Evolutionary conservation across 306 rosid species (phyloP).

Genomic region (Rosa persica): DNA sequence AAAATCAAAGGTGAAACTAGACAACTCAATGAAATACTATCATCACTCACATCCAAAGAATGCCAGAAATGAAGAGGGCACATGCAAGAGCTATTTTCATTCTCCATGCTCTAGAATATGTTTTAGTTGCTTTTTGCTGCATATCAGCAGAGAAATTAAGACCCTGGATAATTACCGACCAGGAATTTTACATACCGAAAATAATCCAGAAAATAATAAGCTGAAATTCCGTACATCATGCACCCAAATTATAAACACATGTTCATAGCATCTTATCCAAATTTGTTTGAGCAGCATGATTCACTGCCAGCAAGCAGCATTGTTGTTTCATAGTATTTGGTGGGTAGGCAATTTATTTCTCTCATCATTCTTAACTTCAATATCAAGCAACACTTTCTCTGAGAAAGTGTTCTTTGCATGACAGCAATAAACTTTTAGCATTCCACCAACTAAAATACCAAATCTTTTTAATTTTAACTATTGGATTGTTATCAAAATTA

Average conservation of each 20-base stretch:
- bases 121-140: slow-evolving; percentile 84
- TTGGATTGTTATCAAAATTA: not conserved
- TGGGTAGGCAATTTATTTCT: not conserved
- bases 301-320: not conserved
- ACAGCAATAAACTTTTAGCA: too few species aligned
- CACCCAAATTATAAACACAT: not conserved
- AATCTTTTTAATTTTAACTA: not conserved
- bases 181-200: too few species aligned
- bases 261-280: not conserved
- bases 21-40: too few species aligned
- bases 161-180: slow-evolving; percentile 58
- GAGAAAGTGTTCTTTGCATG: too few species aligned
- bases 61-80: too few species aligned
- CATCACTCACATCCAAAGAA: too few species aligned
- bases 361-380: not conserved
- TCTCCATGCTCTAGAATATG: slow-evolving; percentile 98
- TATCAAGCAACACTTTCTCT: not conserved
- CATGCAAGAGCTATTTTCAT: slow-evolving; percentile 99
- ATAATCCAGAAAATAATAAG: slow-evolving; percentile 10
- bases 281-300: not conserved
- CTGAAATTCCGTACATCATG: slow-evolving; percentile 4
- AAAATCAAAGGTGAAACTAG: too few species aligned
- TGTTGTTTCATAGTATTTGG: not conserved
- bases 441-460: not conserved
- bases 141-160: slow-evolving; percentile 89